Conservation (phyloP, 2,329 filamentous ascomycete genomes). For the Fusarium luffae region DNA sequence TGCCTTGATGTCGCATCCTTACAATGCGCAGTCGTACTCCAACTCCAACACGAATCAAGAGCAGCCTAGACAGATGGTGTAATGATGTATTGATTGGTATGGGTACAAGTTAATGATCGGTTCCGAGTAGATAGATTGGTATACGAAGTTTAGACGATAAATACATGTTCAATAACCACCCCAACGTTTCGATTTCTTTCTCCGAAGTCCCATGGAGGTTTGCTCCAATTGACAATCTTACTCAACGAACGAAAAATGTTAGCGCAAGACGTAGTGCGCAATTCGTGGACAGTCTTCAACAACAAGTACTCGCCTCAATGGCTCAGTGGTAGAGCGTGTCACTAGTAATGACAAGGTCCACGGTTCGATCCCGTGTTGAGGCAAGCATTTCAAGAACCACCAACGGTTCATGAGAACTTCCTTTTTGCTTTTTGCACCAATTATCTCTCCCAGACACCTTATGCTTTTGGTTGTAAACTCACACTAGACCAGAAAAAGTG, state of each 20-base stretch:
- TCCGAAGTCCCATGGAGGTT: not conserved
- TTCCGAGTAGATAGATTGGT: not conserved
- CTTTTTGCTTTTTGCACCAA: not conserved
- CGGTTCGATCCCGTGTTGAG: conserved; percentile 34
- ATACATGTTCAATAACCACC: not conserved
- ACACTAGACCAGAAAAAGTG: not conserved
- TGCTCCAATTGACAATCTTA: not conserved
- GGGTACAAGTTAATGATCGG: not conserved
- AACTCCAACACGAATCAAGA: not conserved
- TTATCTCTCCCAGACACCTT: too few relatives aligned
- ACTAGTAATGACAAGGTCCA: conserved; percentile 37
- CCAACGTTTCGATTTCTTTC: not conserved
- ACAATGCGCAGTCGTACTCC: conserved; percentile 8
- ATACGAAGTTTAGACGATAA: not conserved
- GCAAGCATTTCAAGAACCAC: fast-evolving
- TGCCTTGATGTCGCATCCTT: conserved; percentile 1
- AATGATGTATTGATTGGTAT: not conserved
- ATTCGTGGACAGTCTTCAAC: not conserved
- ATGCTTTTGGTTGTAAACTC: not conserved
- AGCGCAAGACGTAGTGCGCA: not conserved
- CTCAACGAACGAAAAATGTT: not conserved
- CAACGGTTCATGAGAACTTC: fast-evolving
- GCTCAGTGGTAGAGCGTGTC: conserved; percentile 37
- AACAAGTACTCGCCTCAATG: conserved; percentile 20
- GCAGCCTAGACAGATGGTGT: not conserved